Evolutionary conservation across 2,329 filamentous ascomycete genomes (phyloP), one percentile per base, ranked within the genome.

Genomic region (Ceratocystiopsis brevicomis): DNA sequence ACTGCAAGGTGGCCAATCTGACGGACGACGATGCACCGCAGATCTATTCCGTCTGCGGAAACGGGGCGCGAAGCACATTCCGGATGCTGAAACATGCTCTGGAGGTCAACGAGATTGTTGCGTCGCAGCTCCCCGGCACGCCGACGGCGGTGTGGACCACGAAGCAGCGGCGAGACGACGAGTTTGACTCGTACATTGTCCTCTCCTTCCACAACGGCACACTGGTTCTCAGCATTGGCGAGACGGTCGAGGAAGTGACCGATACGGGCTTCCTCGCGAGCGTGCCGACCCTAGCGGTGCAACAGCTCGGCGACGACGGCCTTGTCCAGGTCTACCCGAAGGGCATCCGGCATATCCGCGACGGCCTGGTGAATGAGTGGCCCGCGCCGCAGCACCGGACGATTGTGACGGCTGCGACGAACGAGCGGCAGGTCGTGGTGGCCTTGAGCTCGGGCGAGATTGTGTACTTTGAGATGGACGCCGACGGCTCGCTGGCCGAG

Each of bases 381-480:
- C 77, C 82, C 14, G 81, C 83, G 6, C 92, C 92, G 0, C 81
- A 92, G 52, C 88, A 98, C 65, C 76, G 90, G 18, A 92, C 88
- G 0, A 96, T 98, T 50, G 86, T 96, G 39, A 85, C 88, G 10
- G 92, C 88, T 33, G 80, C 88, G 1, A 90, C 88, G 15, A 99
- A 98, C 54, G 78, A 88, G 53, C 76, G 83, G 37, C 90, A 99
- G 61, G 84, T 98, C 21, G 86, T 86, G 4, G 79, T 96, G 41
- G 90, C 90, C 1, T 67, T 99, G 21, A 96, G 87, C 56, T 95
- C 87, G 10, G 88, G 88, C 35, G 90, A 98, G 59, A 88, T 98
- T 49, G 83, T 94, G 37, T 98, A 96, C 57, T 98, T 98, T 52
- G 92, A 98, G 58, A 88, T 95, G 76, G 90, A 95, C 54, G 72